phyloP scores from a whole-genome alignment of 1,284 basidiomycete genomes.

The Fomes fomentarius region DNA sequence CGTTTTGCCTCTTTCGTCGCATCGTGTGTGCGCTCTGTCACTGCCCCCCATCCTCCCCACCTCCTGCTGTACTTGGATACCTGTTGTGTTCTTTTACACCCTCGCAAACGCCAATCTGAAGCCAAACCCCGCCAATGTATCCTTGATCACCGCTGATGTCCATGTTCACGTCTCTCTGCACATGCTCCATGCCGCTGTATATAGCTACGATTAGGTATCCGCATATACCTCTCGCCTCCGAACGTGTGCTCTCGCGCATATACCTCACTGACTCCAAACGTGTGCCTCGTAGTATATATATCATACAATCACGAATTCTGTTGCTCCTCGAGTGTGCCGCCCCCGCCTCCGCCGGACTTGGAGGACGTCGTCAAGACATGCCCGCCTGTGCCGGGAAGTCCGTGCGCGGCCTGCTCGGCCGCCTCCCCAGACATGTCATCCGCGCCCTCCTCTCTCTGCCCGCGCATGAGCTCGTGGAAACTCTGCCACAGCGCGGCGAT shows the following conservation, averaged over 20 bases:
- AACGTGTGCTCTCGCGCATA: constrained; percentile 6
- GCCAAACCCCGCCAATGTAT: constrained; percentile 18
- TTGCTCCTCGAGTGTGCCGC: constrained; percentile 19
- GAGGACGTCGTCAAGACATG: constrained; percentile 55
- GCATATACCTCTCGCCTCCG: constrained; percentile 10
- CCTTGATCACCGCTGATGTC: constrained; percentile 10
- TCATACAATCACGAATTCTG: constrained; percentile 12
- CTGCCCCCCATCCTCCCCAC: constrained; percentile 14
- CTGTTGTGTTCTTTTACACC: constrained; percentile 37
- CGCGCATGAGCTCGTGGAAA: constrained; percentile 80
- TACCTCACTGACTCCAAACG: no score
- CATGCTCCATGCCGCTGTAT: constrained; percentile 4
- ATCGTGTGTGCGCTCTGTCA: constrained; percentile 25
- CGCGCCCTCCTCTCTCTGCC: constrained; percentile 42
- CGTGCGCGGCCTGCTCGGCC: constrained; percentile 37
- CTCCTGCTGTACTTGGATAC: constrained; percentile 54
- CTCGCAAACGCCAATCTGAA: constrained; percentile 22
- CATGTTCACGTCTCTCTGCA: not conserved
- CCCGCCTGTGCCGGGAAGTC: constrained; percentile 69
- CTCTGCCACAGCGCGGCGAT: constrained; percentile 87
- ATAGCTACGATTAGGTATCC: constrained; percentile 12
- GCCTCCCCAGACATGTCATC: constrained; percentile 34
- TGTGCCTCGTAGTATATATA: constrained; percentile 7
- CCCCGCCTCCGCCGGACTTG: constrained; percentile 29
- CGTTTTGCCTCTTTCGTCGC: constrained; percentile 31